Evolutionary conservation across 768 basidiomycete species (phyloP), one percentile per base, ranked within the genome.

Genomic region (Clavaria fumosa): DNA sequence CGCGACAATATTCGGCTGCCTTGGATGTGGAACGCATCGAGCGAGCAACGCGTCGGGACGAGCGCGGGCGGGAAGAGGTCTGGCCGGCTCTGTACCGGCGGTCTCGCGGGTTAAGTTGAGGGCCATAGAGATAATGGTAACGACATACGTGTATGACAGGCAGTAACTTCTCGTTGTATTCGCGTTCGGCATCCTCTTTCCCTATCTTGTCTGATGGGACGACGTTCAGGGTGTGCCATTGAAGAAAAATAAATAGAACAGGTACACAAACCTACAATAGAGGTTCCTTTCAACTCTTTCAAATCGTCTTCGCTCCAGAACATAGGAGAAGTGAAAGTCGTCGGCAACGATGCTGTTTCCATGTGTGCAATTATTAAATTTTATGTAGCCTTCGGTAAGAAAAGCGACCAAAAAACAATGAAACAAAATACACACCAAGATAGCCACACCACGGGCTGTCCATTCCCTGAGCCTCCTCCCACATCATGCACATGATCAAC

Each of bases 401-500:
- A n/a, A n/a, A n/a, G n/a, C n/a, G n/a, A n/a, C n/a, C n/a, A n/a
- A n/a, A n/a, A n/a, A n/a, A n/a, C n/a, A n/a, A n/a, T n/a, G n/a
- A 23, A 31, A 7, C 27, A 18, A 31, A 28, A 30, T 35, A 55
- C 71, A 33, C 40, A 84, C 84, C 60, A 9, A 91, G 62, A 57
- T 91, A 93, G 7, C 62, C 63, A 4, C 53, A 49, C 89, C 88
- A 85, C 38, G 59, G 72, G 34, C 84, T 80, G 14, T 61, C 50
- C 3, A 59, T 40, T 1, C 75, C 75, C 44, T 66, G 66, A 3
- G 75, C 69, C 38, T 70, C 71, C 56, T 99, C 95, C 83, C 85
- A 95, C 82, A 97, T 86, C 76, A 99, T 80, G 45, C 78, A 84
- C 26, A 97, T 62, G 41, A 99, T 96, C 31, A 96, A 59, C 3